Conservation (phyloP, 139 green algal species). For the Tetradesmus lagerheimii region DNA sequence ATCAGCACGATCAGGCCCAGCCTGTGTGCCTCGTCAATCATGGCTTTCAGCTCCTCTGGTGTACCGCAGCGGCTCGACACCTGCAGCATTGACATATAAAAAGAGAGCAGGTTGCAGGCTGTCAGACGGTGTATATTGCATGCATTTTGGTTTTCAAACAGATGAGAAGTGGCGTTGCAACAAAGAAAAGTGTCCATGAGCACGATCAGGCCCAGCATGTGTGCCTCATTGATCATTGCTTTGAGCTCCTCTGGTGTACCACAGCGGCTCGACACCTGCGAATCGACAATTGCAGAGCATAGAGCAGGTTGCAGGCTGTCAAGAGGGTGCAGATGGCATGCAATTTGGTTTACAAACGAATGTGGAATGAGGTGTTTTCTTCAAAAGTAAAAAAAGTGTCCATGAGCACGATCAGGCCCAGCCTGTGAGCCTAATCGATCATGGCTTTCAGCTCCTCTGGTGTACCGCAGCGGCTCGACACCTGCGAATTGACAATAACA, state of each 20-base stretch:
- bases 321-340: too few species aligned
- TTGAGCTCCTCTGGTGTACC: constrained; percentile 99
- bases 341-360: too few species aligned
- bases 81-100: not conserved
- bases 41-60: constrained; percentile 97
- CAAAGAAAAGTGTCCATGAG: constrained; percentile 34
- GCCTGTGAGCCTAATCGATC: constrained; percentile 91
- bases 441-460: constrained; percentile 98
- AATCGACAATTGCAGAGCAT: not conserved
- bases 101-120: not conserved
- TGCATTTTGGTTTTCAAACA: too few species aligned
- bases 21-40: constrained; percentile 94
- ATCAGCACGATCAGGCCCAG: constrained; percentile 51
- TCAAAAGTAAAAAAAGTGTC: too few species aligned
- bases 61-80: constrained; percentile 75
- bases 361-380: too few species aligned
- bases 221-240: constrained; percentile 93
- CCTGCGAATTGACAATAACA: not conserved
- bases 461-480: constrained; percentile 74
- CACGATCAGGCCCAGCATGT: constrained; percentile 60
- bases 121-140: too few species aligned
- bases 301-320: not conserved
- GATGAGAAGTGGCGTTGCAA: too few species aligned
- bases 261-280: not conserved
- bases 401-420: constrained; percentile 31